Base-by-base conservation (phyloP, 2,329 filamentous ascomycete species). In the Acarospora socialis region DNA sequence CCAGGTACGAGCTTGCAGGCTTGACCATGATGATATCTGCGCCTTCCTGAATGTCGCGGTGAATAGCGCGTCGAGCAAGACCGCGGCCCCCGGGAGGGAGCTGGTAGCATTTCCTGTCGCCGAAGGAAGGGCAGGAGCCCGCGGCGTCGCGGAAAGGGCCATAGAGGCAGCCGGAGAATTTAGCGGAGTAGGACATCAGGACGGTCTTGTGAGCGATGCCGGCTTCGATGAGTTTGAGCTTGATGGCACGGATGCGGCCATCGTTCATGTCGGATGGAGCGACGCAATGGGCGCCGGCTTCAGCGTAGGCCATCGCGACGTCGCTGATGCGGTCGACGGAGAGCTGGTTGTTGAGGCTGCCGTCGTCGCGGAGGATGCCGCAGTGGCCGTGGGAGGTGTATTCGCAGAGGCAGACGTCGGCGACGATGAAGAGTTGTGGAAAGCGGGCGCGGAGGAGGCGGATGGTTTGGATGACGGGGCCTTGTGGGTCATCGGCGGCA, bases 11-110 rank as follows among this genome's bases (percentile, higher is more conserved):
- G 47, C 81, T 81, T 7, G 90, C 90, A 2, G 90, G 90, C 67
- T 98, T 98, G 40, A 98, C 90, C 87, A 98, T 94, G 59, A 98
- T 93, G 45, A 94, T 83, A 50, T 98, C 90, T 13, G 90, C 90
- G 16, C 90, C 90, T 59, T 98, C 90, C 42, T 68, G 70, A 44
- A 98, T 87, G 52, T 98, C 90, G 44, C 90, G 73, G 23, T 74
- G 63, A 43, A 98, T 94, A 29, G 90, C 90, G 44, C 90, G 74
- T 43, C 90, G 75, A 10, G 90, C 90, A 26, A 98, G 73, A 20
- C 90, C 90, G 30, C 90, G 78, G 16, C 86, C 90, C 39, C 86
- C 86, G 0, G 84, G 83, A 2, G 90, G 90, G 7, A 98, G 70
- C 61, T 98, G 90, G 63, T 98, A 98, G 70, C 90, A 95, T 54